phyloP scores from a whole-genome alignment of 768 basidiomycete genomes.

The Boletus rubescentipes region DNA sequence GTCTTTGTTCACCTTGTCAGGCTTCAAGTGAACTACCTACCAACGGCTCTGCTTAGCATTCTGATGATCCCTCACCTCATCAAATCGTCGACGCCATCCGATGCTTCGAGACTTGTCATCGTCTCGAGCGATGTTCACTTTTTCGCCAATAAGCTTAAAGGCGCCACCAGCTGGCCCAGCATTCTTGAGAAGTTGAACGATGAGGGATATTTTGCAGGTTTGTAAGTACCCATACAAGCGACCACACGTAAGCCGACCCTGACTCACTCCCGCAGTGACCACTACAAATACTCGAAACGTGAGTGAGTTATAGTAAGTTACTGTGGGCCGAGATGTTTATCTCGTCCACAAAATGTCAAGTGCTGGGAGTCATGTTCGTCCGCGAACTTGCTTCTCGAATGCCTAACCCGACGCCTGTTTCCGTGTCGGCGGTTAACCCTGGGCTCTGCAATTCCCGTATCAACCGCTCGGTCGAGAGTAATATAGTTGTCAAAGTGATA shows the following conservation, averaged over 20 bases:
- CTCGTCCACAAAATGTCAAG: constrained; percentile 11
- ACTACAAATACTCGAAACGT: constrained; percentile 30
- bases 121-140: constrained; percentile 33
- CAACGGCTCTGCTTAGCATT: constrained; percentile 35
- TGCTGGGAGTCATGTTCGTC: constrained; percentile 37
- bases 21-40: constrained; percentile 37
- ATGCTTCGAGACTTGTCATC: constrained; percentile 30
- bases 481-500: background rate
- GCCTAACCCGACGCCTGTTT: constrained; percentile 26
- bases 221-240: constrained; percentile 13
- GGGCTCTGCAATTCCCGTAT: constrained; percentile 37
- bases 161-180: constrained; percentile 15
- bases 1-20: constrained; percentile 12
- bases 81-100: constrained; percentile 23
- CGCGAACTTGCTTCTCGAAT: constrained; percentile 36
- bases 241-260: background rate
- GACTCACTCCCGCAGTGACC: constrained; percentile 13
- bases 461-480: constrained; percentile 16
- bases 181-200: constrained; percentile 32
- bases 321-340: background rate
- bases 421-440: constrained; percentile 34
- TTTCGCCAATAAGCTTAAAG: constrained; percentile 7
- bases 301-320: no score
- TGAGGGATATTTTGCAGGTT: constrained; percentile 26
- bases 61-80: constrained; percentile 36